These are phyloP conservation scores for Porcisia hertigi DNA, from an alignment of 208 protist species.

Conservation along the genomic window DNA sequence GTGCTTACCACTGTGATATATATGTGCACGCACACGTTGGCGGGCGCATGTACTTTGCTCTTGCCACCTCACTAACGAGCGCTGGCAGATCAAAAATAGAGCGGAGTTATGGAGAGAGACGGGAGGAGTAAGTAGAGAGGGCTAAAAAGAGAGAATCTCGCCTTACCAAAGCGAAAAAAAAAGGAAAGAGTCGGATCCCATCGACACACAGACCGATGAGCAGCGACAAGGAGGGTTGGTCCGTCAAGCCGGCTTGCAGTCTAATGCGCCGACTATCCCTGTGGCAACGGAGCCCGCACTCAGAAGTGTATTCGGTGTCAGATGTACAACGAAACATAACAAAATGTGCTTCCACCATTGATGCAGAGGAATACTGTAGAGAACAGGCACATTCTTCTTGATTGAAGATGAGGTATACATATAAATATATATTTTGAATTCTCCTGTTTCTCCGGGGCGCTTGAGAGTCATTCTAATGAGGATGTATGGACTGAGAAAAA, in stretches of 20 bases:
- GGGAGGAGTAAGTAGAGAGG: neutral
- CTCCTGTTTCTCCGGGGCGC: neutral
- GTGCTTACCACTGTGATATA: neutral
- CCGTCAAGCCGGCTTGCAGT: no score
- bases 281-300: no score
- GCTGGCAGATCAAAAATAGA: neutral
- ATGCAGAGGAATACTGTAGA: no score
- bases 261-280: no score
- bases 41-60: neutral
- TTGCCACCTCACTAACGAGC: neutral
- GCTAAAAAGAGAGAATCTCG: neutral
- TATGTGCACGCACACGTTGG: neutral
- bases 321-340: no score
- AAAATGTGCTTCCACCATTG: no score
- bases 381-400: no score
- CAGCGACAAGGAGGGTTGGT: no score
- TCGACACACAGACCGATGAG: neutral
- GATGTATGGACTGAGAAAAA: neutral
- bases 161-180: no score
- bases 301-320: no score
- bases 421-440: neutral
- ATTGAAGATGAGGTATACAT: no score
- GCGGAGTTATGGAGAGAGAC: neutral
- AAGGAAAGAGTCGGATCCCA: neutral
- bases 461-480: slow-evolving; percentile 2